Conservation (phyloP, 179 eudicot species). For the Gypsophila paniculata region DNA sequence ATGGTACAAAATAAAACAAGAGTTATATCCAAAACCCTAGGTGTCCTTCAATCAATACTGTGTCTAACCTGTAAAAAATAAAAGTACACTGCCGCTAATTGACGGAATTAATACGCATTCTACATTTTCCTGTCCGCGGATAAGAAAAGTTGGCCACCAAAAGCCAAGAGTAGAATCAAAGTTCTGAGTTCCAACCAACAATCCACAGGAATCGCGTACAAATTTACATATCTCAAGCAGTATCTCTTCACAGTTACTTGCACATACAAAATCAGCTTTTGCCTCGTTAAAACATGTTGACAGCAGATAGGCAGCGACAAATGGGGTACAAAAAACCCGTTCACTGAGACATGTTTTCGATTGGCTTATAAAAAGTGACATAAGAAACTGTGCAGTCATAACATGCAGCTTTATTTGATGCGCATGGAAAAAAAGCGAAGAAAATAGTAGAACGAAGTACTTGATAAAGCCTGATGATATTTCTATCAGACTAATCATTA, state of each 20-base stretch:
- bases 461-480: background rate
- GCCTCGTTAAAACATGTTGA: too few species aligned
- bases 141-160: background rate
- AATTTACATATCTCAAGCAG: background rate
- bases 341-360: background rate
- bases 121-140: background rate
- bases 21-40: too few species aligned
- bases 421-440: background rate
- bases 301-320: background rate
- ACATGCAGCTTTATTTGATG: background rate
- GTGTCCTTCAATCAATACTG: too few species aligned
- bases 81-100: background rate
- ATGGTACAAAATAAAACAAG: too few species aligned
- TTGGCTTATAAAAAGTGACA: background rate
- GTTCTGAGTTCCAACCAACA: background rate
- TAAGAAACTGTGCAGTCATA: background rate
- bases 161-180: conserved; percentile 4
- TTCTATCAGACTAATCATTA: background rate
- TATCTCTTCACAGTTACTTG: background rate
- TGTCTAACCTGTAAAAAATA: too few species aligned
- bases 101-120: conserved; percentile 1
- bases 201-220: background rate
- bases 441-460: background rate
- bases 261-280: too few species aligned
- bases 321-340: background rate